phyloP scores from a whole-genome alignment of 2,329 filamentous ascomycete species.

The Stachybotrys elegans region DNA sequence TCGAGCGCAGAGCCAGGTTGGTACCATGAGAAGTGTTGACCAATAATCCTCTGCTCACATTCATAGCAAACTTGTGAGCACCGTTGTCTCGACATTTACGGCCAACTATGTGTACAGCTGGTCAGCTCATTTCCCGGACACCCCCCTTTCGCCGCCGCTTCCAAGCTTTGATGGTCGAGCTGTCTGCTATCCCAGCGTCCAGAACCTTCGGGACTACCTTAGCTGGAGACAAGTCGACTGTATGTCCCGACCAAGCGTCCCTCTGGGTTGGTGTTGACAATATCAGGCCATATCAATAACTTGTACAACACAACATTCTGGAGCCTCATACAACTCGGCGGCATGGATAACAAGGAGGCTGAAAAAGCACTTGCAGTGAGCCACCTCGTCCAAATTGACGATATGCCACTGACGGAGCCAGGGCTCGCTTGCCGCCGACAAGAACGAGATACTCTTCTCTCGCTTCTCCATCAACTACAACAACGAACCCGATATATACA shows the following conservation, averaged over 20 bases:
- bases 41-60: slow-evolving; percentile 5
- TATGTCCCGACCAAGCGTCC: slow-evolving; percentile 35
- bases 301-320: slow-evolving; percentile 98
- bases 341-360: slow-evolving; percentile 70
- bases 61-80: slow-evolving; percentile 79
- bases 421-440: slow-evolving; percentile 81
- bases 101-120: slow-evolving; percentile 84
- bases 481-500: slow-evolving; percentile 87
- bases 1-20: slow-evolving; percentile 78
- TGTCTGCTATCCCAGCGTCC: slow-evolving; percentile 78
- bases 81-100: slow-evolving; percentile 88
- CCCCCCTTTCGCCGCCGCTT: slow-evolving; percentile 64
- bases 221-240: slow-evolving; percentile 97
- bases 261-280: slow-evolving; percentile 9
- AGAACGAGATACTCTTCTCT: slow-evolving; percentile 93
- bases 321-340: slow-evolving; percentile 75
- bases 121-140: slow-evolving; percentile 69
- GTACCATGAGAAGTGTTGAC: slow-evolving; percentile 10
- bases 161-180: slow-evolving; percentile 92
- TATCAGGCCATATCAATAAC: slow-evolving; percentile 88
- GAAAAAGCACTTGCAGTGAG: slow-evolving; percentile 72
- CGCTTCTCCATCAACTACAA: slow-evolving; percentile 95
- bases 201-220: slow-evolving; percentile 88
- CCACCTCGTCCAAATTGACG: background rate
- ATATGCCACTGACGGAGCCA: slow-evolving; percentile 28